Evolutionary conservation across 306 rosid species (phyloP), one percentile per base, ranked within the genome.

Genomic region (Prunus davidiana): DNA sequence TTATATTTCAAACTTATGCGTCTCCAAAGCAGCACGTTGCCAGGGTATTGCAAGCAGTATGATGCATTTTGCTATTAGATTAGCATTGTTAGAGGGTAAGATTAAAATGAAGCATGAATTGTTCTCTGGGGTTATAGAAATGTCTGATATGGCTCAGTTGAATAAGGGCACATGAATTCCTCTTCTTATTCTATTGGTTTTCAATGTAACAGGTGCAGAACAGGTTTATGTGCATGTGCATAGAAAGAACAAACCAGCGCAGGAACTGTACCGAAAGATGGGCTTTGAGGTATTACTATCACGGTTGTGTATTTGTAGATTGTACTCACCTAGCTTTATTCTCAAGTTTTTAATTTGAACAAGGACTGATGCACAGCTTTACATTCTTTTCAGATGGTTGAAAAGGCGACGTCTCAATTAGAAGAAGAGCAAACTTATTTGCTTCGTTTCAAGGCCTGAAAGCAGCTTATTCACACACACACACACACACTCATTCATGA

Each of bases 1-100:
- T 27, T 94, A 94, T 70, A 82, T 94, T 72, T 86, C 93, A n/a
- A 94, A 94, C 87, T 70, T 94, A 34, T 94, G 97, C 14, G 96
- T 94, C 38, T 69, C 86, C 60, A 94, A 91, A 80, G 66, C 89
- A 46, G 88, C 91, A 66, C 93, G 98, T 8, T 90, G 94, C 45
- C 90, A 82, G 85, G 94, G 98, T 56, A 84, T 94, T 74, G 98
- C 93, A 28, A 88, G 84, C 50, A 94, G 86, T 76, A 91, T 90
- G 97, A 70, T 94, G 86, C 77, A 79, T 76, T 94, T 94, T 87
- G 98, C 98, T 64, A 69, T 91, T 79, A 84, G 84, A 67, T 77
- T 80, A 19, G 97, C 97, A 22, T 86, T 77, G 83, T 87, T 84
- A 43, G 77, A 67, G 65, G 96, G 98, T 93, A 86, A 80, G 71